Evolutionary conservation across 495 filamentous ascomycete genomes (phyloP).

Genomic region (Lineolata rhizophorae): DNA sequence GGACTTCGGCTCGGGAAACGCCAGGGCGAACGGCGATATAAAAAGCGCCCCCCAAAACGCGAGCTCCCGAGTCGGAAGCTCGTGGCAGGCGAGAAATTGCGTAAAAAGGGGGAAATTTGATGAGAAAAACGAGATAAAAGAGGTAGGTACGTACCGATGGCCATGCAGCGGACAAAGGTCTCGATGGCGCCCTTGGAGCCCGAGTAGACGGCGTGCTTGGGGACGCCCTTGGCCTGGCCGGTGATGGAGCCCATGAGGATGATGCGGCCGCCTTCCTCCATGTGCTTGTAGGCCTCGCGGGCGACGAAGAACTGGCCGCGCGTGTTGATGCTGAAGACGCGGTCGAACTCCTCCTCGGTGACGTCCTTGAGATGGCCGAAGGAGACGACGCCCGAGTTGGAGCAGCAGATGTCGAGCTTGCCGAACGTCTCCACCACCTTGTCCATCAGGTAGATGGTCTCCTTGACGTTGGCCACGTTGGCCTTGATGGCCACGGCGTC

Average conservation of each 20-base stretch:
- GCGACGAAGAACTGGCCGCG: conserved; percentile 43
- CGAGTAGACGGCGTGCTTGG: conserved; percentile 39
- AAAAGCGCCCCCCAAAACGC: no score
- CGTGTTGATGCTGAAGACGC: conserved; percentile 33
- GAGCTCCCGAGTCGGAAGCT: no score
- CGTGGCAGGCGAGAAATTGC: no score
- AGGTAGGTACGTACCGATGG: conserved; percentile 19
- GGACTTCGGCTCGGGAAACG: no score
- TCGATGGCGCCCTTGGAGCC: conserved; percentile 35
- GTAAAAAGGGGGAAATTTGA: no score
- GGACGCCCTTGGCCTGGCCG: conserved; percentile 36
- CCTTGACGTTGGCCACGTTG: conserved; percentile 24
- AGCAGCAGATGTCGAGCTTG: conserved; percentile 27
- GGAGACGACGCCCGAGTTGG: conserved; percentile 31
- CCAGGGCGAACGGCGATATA: no score
- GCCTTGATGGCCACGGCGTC: conserved; percentile 28
- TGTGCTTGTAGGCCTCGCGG: conserved; percentile 41
- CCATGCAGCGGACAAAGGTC: conserved; percentile 33
- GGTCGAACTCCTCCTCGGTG: conserved; percentile 29
- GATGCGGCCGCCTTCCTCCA: conserved; percentile 36
- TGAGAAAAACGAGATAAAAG: background rate
- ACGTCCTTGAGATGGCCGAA: conserved; percentile 27
- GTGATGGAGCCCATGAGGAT: conserved; percentile 44
- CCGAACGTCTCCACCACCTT: conserved; percentile 21
- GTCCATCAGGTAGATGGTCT: conserved; percentile 25